Evolutionary conservation across 1,139 yeast genomes (phyloP).

Genomic region (Geotrichum carabidarum): DNA sequence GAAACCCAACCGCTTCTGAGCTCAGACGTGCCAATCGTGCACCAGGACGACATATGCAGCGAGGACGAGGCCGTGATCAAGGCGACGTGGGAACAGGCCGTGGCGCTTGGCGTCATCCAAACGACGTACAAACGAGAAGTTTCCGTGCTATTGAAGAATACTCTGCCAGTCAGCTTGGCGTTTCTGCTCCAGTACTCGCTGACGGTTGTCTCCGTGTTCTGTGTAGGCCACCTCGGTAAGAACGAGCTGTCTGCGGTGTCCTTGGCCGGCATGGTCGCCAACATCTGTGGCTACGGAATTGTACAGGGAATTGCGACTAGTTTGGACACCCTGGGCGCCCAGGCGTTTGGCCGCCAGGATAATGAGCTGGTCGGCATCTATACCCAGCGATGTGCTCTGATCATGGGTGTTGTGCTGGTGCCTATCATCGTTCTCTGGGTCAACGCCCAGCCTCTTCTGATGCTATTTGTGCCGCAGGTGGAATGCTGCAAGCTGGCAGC

Average conservation of each 20-base stretch:
- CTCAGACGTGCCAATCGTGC: neutral
- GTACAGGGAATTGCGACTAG: conserved; percentile 88
- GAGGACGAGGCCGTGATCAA: conserved; percentile 11
- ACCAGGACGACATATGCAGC: neutral
- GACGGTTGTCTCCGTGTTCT: conserved; percentile 76
- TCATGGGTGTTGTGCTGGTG: conserved; percentile 42
- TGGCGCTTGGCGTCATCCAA: conserved; percentile 12
- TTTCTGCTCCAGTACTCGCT: conserved; percentile 76
- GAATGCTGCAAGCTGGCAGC: conserved; percentile 63
- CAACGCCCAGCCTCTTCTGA: conserved; percentile 53
- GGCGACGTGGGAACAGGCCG: conserved; percentile 15
- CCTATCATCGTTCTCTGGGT: conserved; percentile 53
- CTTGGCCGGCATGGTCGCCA: conserved; percentile 81
- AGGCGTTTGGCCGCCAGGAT: conserved; percentile 50
- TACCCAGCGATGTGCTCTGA: conserved; percentile 53
- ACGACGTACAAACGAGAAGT: conserved; percentile 28
- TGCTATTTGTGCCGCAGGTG: conserved; percentile 49
- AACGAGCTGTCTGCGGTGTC: conserved; percentile 74
- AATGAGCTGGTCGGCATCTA: conserved; percentile 53
- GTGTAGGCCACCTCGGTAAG: conserved; percentile 81
- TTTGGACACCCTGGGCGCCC: conserved; percentile 79
- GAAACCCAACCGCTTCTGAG: neutral
- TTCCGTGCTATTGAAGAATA: conserved; percentile 37
- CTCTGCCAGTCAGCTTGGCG: conserved; percentile 45
- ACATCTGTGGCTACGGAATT: conserved; percentile 69